Evolutionary conservation across 1,284 basidiomycete genomes (phyloP), one percentile per base, ranked within the genome.

Genomic region (Albatrellus sp.): DNA sequence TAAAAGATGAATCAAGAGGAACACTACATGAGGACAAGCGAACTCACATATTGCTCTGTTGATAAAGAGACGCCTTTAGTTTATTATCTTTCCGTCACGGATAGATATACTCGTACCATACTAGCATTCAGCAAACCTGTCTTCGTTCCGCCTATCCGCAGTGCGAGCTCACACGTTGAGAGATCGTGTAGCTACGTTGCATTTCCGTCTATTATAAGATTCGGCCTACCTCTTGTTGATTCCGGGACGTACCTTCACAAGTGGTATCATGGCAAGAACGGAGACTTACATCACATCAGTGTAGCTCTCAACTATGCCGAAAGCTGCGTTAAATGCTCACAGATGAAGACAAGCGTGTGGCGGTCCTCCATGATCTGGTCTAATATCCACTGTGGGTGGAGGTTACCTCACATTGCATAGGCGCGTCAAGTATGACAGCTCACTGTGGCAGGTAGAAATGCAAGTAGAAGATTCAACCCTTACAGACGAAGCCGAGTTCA

Each of bases 91-190:
- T 20, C 17, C 19, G 32, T 35, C 33, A 43, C 6, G 39, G 37
- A 28, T 13, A 24, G 29, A 33, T 38, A 14, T 9, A 14, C 14
- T 62, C 69, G 44, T 55, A 83, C 83, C 72, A 92, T 68, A 49
- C 83, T 91, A 11, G 85, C 87, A 54, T 90, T 90, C 36, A 90
- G 63, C 30, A 91, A 65, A 12, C 85, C 88, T 0, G 83, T 79
- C 50, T 80, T 79, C 1, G 83, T 73, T 42, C 89, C 87, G 9
- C 90, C 83, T 24, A 85, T 72, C 37, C 82, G 75, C 17, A 81
- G 59, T 1, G 87, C 76, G 4, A 91, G 66, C 46, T 90, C 83
- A 51, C 77, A 72, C 0, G 85, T 91, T 0, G 77, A 76, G 46
- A 90, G 72, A 48, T 91, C 90, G 45, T 93, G 81, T 33, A 93